Evolutionary conservation across 179 eudicot species (phyloP).

Genomic region (Beta corolliflora): DNA sequence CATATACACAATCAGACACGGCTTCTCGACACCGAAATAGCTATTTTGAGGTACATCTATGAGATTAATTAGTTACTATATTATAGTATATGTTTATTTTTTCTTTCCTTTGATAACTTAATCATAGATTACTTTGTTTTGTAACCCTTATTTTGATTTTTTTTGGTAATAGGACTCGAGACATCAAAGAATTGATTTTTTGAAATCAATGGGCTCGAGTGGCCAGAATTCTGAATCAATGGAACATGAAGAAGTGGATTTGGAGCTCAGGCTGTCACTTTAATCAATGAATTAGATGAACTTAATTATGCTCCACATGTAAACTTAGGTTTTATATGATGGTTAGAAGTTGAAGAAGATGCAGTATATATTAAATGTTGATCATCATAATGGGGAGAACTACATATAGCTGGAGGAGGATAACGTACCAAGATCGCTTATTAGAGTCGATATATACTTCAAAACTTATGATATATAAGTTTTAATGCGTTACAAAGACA

Average conservation of each 20-base stretch:
- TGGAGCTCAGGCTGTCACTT: conserved; percentile 68
- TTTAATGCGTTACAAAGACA: not conserved
- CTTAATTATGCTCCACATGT: not conserved
- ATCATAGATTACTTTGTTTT: not conserved
- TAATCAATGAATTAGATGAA: not conserved
- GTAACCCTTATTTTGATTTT: not conserved
- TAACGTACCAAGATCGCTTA: conserved; percentile 15
- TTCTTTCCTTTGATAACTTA: not conserved
- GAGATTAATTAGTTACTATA: not conserved
- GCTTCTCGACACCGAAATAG: conserved; percentile 14
- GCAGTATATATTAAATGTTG: conserved; percentile 5
- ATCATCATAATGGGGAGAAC: not conserved
- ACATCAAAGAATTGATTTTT: conserved; percentile 36
- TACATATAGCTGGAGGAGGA: not conserved
- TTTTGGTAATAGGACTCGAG: conserved; percentile 37
- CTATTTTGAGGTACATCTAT: conserved; percentile 27
- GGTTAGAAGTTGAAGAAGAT: not conserved
- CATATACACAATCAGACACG: conserved; percentile 24
- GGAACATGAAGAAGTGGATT: conserved; percentile 66
- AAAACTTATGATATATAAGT: not conserved
- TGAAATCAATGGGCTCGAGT: conserved; percentile 44
- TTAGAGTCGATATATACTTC: conserved; percentile 11
- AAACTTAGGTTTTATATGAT: not conserved
- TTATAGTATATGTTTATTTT: too few species aligned
- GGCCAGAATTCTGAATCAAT: conserved; percentile 56